Conservation (phyloP, 164 flowering plant genomes). For the Houttuynia cordata region DNA sequence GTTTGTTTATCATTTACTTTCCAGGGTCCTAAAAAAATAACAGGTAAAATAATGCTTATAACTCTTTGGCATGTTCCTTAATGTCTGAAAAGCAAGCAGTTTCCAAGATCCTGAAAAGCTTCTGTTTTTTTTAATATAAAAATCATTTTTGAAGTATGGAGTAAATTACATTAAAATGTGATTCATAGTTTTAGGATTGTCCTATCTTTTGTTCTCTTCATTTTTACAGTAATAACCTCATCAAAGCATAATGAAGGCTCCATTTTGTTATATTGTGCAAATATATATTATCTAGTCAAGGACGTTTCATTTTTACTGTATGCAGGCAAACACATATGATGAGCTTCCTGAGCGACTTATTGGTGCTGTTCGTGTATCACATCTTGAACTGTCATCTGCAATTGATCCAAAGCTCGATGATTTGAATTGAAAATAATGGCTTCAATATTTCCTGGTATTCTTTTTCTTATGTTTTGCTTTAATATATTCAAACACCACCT, state of each 20-base stretch:
- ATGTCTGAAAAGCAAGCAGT: no score
- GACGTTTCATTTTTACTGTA: background rate
- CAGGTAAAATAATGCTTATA: no score
- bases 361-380: conserved; percentile 90
- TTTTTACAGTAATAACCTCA: background rate
- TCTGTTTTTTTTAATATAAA: background rate
- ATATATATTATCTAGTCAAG: no score
- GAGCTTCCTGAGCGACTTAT: conserved; percentile 91
- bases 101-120: no score
- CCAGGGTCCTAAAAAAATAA: no score
- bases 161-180: background rate
- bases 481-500: no score
- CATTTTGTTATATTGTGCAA: background rate
- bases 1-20: no score
- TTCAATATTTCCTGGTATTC: no score
- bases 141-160: background rate
- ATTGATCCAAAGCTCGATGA: conserved; percentile 57
- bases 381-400: conserved; percentile 80
- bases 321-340: conserved; percentile 66
- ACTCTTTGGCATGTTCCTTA: no score
- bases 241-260: background rate
- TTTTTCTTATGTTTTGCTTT: no score
- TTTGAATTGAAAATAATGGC: conserved; percentile 8
- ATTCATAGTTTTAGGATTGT: background rate
- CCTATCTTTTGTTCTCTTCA: background rate